Base-by-base conservation (phyloP, 2,329 filamentous ascomycete species). In the Dactylonectria macrodidyma region DNA sequence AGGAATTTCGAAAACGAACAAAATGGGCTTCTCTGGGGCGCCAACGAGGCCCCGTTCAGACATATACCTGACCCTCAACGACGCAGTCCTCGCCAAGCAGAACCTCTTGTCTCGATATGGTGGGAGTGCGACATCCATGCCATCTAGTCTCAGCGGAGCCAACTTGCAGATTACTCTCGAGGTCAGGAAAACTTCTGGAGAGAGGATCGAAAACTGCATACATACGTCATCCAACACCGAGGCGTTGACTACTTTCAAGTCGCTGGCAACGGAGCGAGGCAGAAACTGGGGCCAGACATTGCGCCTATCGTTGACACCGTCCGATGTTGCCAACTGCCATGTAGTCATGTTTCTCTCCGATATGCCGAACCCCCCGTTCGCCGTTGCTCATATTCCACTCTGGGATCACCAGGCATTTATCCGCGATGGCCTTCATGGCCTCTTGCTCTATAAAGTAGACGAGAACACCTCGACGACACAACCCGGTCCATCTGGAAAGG, bases 361-460 rank as follows among this genome's bases (percentile, higher is more conserved):
- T 81, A 89, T 93, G 58, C 95, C 95, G 0, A 92, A 92, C 62
- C 92, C 94, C 52, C 95, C 96, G 0, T 98, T 98, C 79, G 95
- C 96, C 2, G 87, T 98, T 50, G 93, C 93, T 14, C 95, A 97
- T 87, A 91, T 99, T 84, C 96, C 96, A 0, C 85, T 99, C 2
- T 99, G 97, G 96, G 93, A 95, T 59, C 90, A 94, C 26, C 91
- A 95, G 66, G 95, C 96, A 0, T 99, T 99, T 77, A 90, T 97
- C 58, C 89, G 91, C 55, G 95, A 99, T 77, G 95, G 95, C 0
- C 83, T 90, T 22, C 95, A 98, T 78, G 90, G 90, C 3, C 83
- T 98, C 56, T 84, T 97, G 2, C 83, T 99, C 51, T 97, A 98
- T 84, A 93, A 93, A 71, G 93, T 97, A 76, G 97, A 99, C 76